These are phyloP conservation scores for Trifolium dubium DNA, from an alignment of 306 rosid species.

Conservation along the genomic window DNA sequence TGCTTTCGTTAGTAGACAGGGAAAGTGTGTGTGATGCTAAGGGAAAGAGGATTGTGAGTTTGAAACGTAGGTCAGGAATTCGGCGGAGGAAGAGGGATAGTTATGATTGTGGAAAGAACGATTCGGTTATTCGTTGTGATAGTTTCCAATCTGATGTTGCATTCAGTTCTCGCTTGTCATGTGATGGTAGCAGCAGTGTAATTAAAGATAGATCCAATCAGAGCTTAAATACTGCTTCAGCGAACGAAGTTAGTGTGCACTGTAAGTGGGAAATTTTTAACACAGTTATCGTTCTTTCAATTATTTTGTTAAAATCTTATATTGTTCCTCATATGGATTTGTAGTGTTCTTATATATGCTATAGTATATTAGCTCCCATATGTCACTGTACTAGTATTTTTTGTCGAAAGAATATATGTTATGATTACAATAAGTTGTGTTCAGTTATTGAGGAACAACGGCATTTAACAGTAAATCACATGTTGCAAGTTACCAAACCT, in stretches of 20 bases:
- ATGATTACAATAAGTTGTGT: too few species aligned
- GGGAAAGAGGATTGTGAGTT: slow-evolving; percentile 61
- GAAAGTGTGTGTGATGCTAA: slow-evolving; percentile 60
- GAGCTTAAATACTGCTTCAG: slow-evolving; percentile 32
- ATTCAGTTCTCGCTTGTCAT: slow-evolving; percentile 26
- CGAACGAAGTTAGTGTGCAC: slow-evolving; percentile 29
- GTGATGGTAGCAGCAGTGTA: slow-evolving; percentile 27
- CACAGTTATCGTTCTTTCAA: slow-evolving; percentile 7
- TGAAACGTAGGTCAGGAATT: slow-evolving; percentile 64
- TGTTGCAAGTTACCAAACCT: not conserved
- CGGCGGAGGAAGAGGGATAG: slow-evolving; percentile 58
- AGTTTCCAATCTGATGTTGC: slow-evolving; percentile 37
- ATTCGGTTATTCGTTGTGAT: slow-evolving; percentile 38
- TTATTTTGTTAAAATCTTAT: slow-evolving; percentile 14
- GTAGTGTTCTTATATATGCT: slow-evolving; percentile 6
- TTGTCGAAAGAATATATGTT: too few species aligned
- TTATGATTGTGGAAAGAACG: slow-evolving; percentile 49
- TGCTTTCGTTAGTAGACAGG: slow-evolving; percentile 52
- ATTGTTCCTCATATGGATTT: slow-evolving; percentile 18
- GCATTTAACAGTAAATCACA: too few species aligned
- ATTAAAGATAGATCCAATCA: slow-evolving; percentile 32
- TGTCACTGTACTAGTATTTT: not conserved
- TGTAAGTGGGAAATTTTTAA: slow-evolving; percentile 44
- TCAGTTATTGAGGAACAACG: too few species aligned
- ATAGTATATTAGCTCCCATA: not conserved